Percentiles rank a stretch among this genome's conserved stretches.
These are phyloP conservation scores for Colletotrichum karsti DNA, from an alignment of 2,329 filamentous ascomycete genomes.

Conservation along the genomic window DNA sequence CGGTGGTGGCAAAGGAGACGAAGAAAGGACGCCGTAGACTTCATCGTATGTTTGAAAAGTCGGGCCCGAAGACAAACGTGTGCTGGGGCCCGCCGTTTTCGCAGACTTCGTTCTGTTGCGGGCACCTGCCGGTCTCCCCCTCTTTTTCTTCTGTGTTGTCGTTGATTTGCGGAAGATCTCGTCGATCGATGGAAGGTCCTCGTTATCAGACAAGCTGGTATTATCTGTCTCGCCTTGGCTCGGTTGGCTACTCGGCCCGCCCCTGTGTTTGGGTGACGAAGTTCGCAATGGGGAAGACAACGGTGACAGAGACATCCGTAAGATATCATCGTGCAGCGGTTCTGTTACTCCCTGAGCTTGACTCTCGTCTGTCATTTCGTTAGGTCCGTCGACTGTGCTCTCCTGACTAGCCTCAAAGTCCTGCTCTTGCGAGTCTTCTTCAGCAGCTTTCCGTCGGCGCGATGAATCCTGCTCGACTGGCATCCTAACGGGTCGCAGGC, in stretches of 20 bases:
- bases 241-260: conserved; percentile 41
- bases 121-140: neutral
- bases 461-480: conserved; percentile 37
- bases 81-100: neutral
- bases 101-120: neutral
- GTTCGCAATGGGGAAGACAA: conserved; percentile 13
- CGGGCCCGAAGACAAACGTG: neutral
- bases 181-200: conserved; percentile 44
- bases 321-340: neutral
- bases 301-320: neutral
- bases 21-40: conserved; percentile 8
- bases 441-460: conserved; percentile 35
- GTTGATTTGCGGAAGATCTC: conserved; percentile 32
- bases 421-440: conserved; percentile 56
- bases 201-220: conserved; percentile 46
- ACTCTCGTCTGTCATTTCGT: conserved; percentile 44
- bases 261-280: conserved; percentile 30
- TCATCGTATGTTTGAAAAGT: conserved; percentile 22
- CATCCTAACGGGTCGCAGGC: conserved; percentile 60
- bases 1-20: neutral
- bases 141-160: neutral
- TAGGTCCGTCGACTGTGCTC: conserved; percentile 36
- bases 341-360: conserved; percentile 32
- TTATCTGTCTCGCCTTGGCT: conserved; percentile 46
- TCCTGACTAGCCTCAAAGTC: conserved; percentile 62